These are phyloP conservation scores for Lagenidium sp. DNA, from an alignment of 352 stramenopile genomes.

Conservation along the genomic window DNA sequence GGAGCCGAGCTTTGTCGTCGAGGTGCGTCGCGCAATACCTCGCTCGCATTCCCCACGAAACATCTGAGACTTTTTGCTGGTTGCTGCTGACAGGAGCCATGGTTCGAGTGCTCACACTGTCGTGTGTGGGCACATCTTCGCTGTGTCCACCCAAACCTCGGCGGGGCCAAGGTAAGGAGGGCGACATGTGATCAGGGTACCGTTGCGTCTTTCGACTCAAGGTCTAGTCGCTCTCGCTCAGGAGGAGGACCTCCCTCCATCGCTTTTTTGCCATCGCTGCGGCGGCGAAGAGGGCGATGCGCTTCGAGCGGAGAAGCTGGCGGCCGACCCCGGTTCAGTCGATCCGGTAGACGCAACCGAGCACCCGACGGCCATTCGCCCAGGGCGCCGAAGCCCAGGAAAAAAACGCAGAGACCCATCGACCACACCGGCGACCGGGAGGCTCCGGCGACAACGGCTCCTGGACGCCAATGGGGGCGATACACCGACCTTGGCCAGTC, in stretches of 20 bases:
- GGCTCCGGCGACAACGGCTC: too few species aligned
- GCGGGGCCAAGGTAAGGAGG: constrained; percentile 13
- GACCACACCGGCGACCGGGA: too few species aligned
- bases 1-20: constrained; percentile 30
- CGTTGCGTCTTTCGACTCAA: constrained; percentile 4
- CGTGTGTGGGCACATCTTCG: constrained; percentile 68
- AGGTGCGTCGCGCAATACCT: constrained; percentile 20
- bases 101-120: constrained; percentile 77
- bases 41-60: not conserved
- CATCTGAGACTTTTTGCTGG: not conserved
- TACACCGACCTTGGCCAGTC: too few species aligned
- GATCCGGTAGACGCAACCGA: too few species aligned
- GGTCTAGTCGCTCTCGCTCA: constrained; percentile 3
- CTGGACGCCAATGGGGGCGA: too few species aligned
- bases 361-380: too few species aligned
- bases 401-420: too few species aligned
- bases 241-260: not conserved
- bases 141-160: constrained; percentile 48
- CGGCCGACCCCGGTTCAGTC: too few species aligned
- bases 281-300: too few species aligned
- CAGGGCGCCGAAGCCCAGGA: too few species aligned
- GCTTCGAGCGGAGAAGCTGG: too few species aligned
- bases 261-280: not conserved
- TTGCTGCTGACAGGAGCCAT: constrained; percentile 74
- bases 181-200: not conserved